These are phyloP conservation scores for Paramecium primaurelia DNA, from an alignment of 73 alveolate genomes.

Conservation along the genomic window DNA sequence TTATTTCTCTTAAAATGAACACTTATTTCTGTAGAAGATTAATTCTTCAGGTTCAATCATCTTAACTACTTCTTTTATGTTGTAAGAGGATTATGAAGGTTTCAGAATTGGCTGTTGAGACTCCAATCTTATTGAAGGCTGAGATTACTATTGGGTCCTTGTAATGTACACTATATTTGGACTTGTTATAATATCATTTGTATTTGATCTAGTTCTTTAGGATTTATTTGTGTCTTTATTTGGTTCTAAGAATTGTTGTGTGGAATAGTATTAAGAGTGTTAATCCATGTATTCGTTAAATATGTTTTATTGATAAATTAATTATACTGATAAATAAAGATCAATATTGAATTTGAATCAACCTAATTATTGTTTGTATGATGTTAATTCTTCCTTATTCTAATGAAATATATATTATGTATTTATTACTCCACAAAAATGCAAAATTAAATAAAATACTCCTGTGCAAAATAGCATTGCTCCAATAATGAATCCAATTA, in stretches of 20 bases:
- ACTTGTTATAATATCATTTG: neutral
- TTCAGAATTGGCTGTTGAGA: neutral
- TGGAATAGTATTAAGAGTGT: neutral
- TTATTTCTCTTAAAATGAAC: neutral
- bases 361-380: neutral
- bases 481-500: conserved; percentile 27
- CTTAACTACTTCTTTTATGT: neutral
- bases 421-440: conserved; percentile 31
- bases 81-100: neutral
- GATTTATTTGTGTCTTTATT: neutral
- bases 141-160: neutral
- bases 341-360: neutral
- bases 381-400: neutral
- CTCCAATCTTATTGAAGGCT: neutral
- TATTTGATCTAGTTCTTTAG: neutral
- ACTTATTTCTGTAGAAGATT: neutral
- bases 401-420: neutral
- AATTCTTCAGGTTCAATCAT: neutral
- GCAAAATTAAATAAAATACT: neutral
- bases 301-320: neutral
- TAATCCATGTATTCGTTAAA: conserved; percentile 5
- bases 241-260: neutral
- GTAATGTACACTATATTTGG: neutral
- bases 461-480: conserved; percentile 8
- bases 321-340: neutral